Percentiles rank a stretch among this genome's conserved stretches.
These are phyloP conservation scores for Pseudoscleropodium purum DNA, from an alignment of 225 moss, liverwort and hornwort species.

Conservation along the genomic window DNA sequence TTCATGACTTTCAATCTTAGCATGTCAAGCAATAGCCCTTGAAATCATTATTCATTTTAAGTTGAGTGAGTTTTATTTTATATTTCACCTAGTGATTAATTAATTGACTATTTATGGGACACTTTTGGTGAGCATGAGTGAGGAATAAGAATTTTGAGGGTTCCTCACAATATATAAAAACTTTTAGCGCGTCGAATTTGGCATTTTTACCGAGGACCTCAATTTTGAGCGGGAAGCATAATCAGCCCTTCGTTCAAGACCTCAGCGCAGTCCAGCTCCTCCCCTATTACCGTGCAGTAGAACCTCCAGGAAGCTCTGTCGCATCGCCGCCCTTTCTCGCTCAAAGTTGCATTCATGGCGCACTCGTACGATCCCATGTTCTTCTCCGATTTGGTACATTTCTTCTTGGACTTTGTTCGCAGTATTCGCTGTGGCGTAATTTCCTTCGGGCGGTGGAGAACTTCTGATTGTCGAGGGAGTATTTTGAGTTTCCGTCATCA, in stretches of 20 bases:
- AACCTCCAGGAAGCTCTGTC: neutral
- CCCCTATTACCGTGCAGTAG: neutral
- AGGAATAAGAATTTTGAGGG: too few relatives aligned
- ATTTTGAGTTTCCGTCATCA: neutral
- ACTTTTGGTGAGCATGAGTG: neutral
- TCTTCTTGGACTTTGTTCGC: neutral
- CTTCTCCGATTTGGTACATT: neutral
- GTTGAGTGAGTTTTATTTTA: neutral
- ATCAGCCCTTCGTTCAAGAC: neutral
- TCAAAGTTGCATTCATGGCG: neutral
- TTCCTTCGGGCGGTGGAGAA: neutral
- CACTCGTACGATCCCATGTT: too few relatives aligned
- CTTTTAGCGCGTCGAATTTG: neutral
- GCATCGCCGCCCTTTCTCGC: neutral
- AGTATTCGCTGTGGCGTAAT: neutral
- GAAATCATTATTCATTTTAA: neutral
- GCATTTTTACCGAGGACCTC: too few relatives aligned
- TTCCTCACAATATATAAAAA: neutral
- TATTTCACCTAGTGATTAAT: neutral
- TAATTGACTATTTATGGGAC: neutral
- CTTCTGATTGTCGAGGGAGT: neutral
- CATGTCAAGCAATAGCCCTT: neutral
- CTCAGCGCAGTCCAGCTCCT: neutral
- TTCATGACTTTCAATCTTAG: neutral
- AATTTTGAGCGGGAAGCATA: neutral